Base-by-base conservation (phyloP, 495 filamentous ascomycete species). In the Penicillium cosmopolitanum region DNA sequence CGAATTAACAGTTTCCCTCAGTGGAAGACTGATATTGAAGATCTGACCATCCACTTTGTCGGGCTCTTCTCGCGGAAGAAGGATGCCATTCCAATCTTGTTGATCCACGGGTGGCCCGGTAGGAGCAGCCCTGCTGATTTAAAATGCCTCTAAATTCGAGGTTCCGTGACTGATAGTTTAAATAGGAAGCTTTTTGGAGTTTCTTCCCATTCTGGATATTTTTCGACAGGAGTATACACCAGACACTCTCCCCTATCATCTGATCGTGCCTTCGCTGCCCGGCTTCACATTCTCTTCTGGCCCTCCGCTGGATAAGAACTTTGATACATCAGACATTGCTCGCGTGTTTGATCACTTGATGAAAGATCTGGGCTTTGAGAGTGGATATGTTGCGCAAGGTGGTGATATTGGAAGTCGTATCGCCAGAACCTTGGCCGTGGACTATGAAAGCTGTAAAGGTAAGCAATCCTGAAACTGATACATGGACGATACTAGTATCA, bases 81-180 rank as follows among this genome's bases (percentile, higher is more conserved):
- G 15, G 80, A 86, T 72, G 89, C 87, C 4, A 71, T 87, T 16
- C 88, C 89, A 0, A 62, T 90, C 12, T 40, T 86, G 15, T 71
- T 89, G 23, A 64, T 86, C 18, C 85, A 87, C 62, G 86, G 85
- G 31, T 87, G 84, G 85, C 86, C 86, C 36, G 85, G 81, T 77
- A 66, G 47, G 53, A 48, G 33, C 5, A 48, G 33, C 5, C 4
- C 10, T 15, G 19, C 44, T 25, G 44, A 38, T 38, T 31, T 0
- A 31, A 31, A 31, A 31, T 31, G 28, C 5, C 1, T 1, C 28
- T 31, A 7, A 31, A 9, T 31, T 31, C 1, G 6, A 31, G 28
- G 28, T 31, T 31, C 28, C 28, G 36, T 38, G 36, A 38, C 36
- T 38, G 36, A 38, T 38, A 3, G 54, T 5, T 33, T 15, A 9